Percentiles rank a stretch among this genome's conserved stretches.
Conservation (phyloP, 1,139 yeast genomes). For the Candida pseudocylindracea region DNA sequence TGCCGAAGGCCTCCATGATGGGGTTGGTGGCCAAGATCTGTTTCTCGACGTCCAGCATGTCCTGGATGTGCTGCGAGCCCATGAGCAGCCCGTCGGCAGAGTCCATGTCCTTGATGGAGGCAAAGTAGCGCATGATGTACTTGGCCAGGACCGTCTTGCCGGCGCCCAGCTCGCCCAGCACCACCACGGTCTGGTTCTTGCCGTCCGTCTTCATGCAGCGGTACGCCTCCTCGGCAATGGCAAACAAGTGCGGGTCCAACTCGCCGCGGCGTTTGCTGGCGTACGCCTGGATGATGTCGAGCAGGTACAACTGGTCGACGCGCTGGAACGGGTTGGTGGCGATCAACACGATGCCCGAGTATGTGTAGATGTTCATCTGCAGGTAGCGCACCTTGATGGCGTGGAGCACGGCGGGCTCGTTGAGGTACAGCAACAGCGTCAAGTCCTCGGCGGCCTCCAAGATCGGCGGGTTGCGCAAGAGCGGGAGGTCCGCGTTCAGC, state of each 20-base stretch:
- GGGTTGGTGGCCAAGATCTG: conserved; percentile 96
- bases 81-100: conserved; percentile 8
- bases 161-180: conserved; percentile 96
- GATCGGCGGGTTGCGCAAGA: conserved; percentile 82
- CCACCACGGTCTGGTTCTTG: conserved; percentile 86
- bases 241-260: conserved; percentile 88
- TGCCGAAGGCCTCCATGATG: conserved; percentile 97
- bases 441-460: conserved; percentile 89
- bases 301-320: conserved; percentile 77
- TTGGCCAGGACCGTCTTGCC: conserved; percentile 97
- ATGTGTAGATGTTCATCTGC: conserved; percentile 80
- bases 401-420: conserved; percentile 91
- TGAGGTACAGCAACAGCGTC: conserved; percentile 75
- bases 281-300: conserved; percentile 83
- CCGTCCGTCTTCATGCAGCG: conserved; percentile 77
- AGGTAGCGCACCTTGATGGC: conserved; percentile 82
- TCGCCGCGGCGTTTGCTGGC: conserved; percentile 88
- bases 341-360: conserved; percentile 89
- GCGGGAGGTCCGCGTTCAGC: conserved; percentile 39
- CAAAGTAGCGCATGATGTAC: conserved; percentile 93
- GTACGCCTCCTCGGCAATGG: conserved; percentile 97
- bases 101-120: conserved; percentile 59
- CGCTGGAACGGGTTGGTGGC: conserved; percentile 93
- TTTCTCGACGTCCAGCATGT: conserved; percentile 81
- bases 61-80: conserved; percentile 28